A percentile compares a stretch with the other conserved stretches of the same genome.
Evolutionary conservation across 768 basidiomycete species (phyloP).

Genomic region (Amanita polypyramis): DNA sequence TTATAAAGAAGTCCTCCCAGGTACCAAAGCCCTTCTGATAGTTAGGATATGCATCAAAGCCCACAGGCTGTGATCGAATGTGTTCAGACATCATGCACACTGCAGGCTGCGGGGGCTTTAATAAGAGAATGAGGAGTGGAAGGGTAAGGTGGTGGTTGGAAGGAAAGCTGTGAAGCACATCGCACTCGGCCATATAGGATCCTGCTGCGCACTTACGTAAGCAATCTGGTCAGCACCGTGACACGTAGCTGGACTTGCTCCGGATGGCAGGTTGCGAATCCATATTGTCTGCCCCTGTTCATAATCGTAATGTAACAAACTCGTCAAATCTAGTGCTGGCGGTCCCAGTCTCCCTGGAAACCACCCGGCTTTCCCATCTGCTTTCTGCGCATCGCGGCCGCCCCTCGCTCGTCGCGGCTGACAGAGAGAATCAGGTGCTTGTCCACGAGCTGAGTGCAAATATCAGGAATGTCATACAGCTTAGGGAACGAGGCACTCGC

Average conservation of each 20-base stretch:
- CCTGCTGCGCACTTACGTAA: slow-evolving; percentile 21
- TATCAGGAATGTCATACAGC: background rate
- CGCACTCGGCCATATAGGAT: slow-evolving; percentile 18
- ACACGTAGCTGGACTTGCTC: background rate
- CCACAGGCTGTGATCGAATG: slow-evolving; percentile 19
- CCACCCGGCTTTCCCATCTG: slow-evolving; percentile 37
- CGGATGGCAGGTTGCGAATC: background rate
- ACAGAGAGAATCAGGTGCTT: slow-evolving; percentile 59
- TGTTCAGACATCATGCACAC: slow-evolving; percentile 23
- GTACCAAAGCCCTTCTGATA: slow-evolving; percentile 23
- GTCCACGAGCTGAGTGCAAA: slow-evolving; percentile 51
- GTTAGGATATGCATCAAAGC: slow-evolving; percentile 24
- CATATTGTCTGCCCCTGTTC: background rate
- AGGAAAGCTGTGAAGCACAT: slow-evolving; percentile 14
- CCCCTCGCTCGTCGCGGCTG: slow-evolving; percentile 26
- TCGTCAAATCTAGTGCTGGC: slow-evolving; percentile 27
- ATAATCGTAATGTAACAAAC: background rate
- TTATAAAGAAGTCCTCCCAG: slow-evolving; percentile 62
- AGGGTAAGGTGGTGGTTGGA: slow-evolving; percentile 18
- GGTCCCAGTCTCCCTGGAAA: slow-evolving; percentile 43
- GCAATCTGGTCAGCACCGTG: background rate
- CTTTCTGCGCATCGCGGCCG: slow-evolving; percentile 43
- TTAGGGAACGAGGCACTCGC: slow-evolving; percentile 33
- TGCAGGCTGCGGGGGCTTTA: slow-evolving; percentile 16
- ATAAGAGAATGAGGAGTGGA: slow-evolving; percentile 9